A percentile compares a stretch with the other conserved stretches of the same genome.
These are phyloP conservation scores for Nematocida sp. DNA, from an alignment of 371 early-diverging fungal species.

Conservation along the genomic window DNA sequence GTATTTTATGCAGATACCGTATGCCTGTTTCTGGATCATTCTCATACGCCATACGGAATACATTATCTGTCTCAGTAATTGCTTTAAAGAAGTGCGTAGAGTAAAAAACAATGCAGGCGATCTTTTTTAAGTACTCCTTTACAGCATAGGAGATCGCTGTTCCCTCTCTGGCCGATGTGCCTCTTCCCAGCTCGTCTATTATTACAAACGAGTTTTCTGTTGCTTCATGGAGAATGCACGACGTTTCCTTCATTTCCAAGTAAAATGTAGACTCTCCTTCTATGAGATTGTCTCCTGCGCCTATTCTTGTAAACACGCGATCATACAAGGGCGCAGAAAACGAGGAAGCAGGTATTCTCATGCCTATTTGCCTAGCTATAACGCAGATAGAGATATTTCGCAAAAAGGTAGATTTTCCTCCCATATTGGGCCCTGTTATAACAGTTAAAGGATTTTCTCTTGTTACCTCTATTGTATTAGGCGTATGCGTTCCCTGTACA, in stretches of 20 bases:
- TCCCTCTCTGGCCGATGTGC: conserved; percentile 95
- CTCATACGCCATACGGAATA: conserved; percentile 50
- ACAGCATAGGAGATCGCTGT: conserved; percentile 88
- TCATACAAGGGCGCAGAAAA: conserved; percentile 71
- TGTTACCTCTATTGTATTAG: conserved; percentile 75
- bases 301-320: conserved; percentile 71
- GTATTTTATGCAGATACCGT: conserved; percentile 88
- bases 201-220: conserved; percentile 88
- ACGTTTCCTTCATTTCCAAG: conserved; percentile 90
- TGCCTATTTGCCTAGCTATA: conserved; percentile 93
- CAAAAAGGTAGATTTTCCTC: conserved; percentile 80
- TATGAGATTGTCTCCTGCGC: conserved; percentile 79
- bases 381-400: conserved; percentile 80
- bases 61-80: conserved; percentile 71
- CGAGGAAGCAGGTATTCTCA: conserved; percentile 80
- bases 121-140: conserved; percentile 72
- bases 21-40: conserved; percentile 69
- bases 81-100: conserved; percentile 92
- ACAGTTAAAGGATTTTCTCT: conserved; percentile 74
- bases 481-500: conserved; percentile 71
- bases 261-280: conserved; percentile 95
- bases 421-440: conserved; percentile 93
- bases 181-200: conserved; percentile 96
- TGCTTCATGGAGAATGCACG: conserved; percentile 81
- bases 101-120: conserved; percentile 71